Base-by-base conservation (phyloP, 2,329 filamentous ascomycete species). In the Monilinia aucupariae region DNA sequence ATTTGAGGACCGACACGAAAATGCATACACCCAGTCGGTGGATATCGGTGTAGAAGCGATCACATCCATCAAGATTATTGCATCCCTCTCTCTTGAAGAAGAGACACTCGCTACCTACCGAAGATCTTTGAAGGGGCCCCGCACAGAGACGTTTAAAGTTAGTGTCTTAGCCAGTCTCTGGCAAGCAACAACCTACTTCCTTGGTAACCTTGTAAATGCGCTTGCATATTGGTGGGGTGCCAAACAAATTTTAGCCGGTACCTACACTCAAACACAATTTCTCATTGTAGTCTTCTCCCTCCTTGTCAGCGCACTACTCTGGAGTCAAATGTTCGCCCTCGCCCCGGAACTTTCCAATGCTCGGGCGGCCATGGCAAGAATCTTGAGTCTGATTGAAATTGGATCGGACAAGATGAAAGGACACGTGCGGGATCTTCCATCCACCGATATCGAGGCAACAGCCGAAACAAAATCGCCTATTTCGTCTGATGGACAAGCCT, bases 141-240 rank as follows among this genome's bases (percentile, higher is more conserved):
- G 82, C 2, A 80, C 81, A 58, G 88, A 78, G 74, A 87, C 76
- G 75, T 73, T 78, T 1, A 72, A 76, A 15, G 78, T 77, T 34
- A 80, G 76, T 20, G 71, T 73, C 85, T 30, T 87, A 82, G 54
- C 54, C 22, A 58, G 54, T 47, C 54, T 58, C 15, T 58, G 54
- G 79, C 79, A 86, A 9, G 83, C 85, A 9, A 76, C 86, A 22
- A 79, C 84, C 20, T 83, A 85, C 71, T 82, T 80, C 66, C 77
- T 82, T 12, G 82, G 85, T 25, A 88, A 87, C 69, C 78, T 89
- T 51, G 82, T 90, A 30, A 89, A 91, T 71, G 87, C 88, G 0
- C 81, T 92, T 60, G 86, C 88, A 1, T 91, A 91, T 75, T 92
- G 88, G 87, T 92, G 89, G 88, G 89, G 89, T 6, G 82, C 87